Conservation (phyloP, 2,329 filamentous ascomycete species). For the Sarocladiaceae sp. region DNA sequence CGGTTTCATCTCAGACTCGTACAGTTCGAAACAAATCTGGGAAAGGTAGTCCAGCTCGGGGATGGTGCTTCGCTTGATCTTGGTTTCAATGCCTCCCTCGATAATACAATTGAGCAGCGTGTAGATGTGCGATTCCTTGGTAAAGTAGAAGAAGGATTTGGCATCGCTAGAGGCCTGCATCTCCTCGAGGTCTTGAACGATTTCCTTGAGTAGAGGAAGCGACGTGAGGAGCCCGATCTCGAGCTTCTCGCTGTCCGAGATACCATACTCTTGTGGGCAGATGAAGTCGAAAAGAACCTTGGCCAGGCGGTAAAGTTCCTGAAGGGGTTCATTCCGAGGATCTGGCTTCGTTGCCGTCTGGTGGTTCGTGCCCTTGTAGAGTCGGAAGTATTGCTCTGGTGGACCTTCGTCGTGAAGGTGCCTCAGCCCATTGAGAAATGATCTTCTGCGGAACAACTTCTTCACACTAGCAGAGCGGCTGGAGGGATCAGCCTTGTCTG, state of each 20-base stretch:
- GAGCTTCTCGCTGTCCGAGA: slow-evolving; percentile 92
- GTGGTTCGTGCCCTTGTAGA: slow-evolving; percentile 67
- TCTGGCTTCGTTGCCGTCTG: slow-evolving; percentile 68
- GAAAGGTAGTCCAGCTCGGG: slow-evolving; percentile 96
- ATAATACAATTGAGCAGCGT: slow-evolving; percentile 96
- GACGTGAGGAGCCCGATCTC: slow-evolving; percentile 95
- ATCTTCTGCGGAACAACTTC: slow-evolving; percentile 53
- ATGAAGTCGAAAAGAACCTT: slow-evolving; percentile 98
- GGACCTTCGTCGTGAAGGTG: slow-evolving; percentile 48
- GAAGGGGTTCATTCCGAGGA: slow-evolving; percentile 75
- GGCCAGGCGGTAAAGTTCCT: slow-evolving; percentile 86
- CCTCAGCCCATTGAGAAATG: slow-evolving; percentile 49
- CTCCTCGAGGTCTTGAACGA: slow-evolving; percentile 93
- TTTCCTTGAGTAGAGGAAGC: slow-evolving; percentile 87
- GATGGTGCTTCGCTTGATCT: slow-evolving; percentile 91
- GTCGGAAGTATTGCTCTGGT: slow-evolving; percentile 76
- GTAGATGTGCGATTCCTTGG: slow-evolving; percentile 98
- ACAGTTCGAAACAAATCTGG: slow-evolving; percentile 96
- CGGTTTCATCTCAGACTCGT: slow-evolving; percentile 78
- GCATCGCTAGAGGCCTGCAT: slow-evolving; percentile 91
- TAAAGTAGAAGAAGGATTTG: slow-evolving; percentile 98
- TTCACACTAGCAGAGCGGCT: slow-evolving; percentile 29
- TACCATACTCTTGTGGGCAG: slow-evolving; percentile 96
- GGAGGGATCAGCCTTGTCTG: slow-evolving; percentile 34
- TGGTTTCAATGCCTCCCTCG: slow-evolving; percentile 92